phyloP scores from a whole-genome alignment of 2,329 filamentous ascomycete genomes.

The Calonectria multiphialidica region DNA sequence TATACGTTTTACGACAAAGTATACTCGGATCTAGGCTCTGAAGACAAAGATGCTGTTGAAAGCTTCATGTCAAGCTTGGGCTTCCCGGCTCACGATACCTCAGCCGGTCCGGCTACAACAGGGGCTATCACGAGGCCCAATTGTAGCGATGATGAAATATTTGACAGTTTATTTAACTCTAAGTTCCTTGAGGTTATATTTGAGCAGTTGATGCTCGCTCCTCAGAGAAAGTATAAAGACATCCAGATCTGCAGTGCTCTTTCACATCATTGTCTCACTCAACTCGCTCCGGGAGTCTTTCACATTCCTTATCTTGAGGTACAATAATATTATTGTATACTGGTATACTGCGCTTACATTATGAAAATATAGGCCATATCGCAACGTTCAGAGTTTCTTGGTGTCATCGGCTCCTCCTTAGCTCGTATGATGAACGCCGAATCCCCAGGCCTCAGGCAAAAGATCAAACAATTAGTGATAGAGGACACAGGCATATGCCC shows the following conservation, averaged over 20 bases:
- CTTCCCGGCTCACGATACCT: not conserved
- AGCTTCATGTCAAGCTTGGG: conserved; percentile 44
- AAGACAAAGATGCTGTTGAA: conserved; percentile 46
- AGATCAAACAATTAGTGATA: conserved; percentile 30
- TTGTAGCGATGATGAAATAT: not conserved
- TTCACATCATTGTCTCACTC: conserved; percentile 38
- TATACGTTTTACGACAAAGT: conserved; percentile 14
- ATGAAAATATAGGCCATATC: conserved; percentile 37
- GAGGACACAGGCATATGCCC: too few species aligned
- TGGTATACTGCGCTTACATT: conserved; percentile 15
- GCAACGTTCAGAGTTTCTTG: conserved; percentile 42
- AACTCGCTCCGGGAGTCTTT: conserved; percentile 52
- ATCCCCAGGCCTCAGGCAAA: conserved; percentile 49
- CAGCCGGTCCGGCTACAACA: not conserved
- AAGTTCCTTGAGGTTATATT: conserved; percentile 36
- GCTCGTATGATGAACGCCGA: conserved; percentile 49
- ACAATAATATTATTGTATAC: not conserved
- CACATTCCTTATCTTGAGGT: conserved; percentile 52
- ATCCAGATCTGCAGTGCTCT: conserved; percentile 34
- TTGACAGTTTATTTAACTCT: conserved; percentile 22
- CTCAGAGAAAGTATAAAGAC: conserved; percentile 34
- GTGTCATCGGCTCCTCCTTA: conserved; percentile 46
- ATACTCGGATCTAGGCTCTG: conserved; percentile 27
- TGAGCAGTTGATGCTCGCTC: conserved; percentile 44
- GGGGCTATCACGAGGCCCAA: not conserved